These are phyloP conservation scores for Yarrowia deformans DNA, from an alignment of 805 yeast species.

Conservation along the genomic window DNA sequence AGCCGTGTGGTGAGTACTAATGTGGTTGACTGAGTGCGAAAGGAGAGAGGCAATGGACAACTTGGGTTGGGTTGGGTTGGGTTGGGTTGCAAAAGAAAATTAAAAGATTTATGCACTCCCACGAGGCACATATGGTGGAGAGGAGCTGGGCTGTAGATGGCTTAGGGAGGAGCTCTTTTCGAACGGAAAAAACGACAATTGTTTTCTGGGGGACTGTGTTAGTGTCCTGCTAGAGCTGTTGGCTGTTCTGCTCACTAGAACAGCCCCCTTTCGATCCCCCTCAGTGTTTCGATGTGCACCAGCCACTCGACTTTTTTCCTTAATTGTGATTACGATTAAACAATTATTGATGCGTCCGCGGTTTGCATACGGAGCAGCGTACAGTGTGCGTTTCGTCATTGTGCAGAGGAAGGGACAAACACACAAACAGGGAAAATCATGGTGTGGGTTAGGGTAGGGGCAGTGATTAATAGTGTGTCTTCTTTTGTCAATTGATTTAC, in stretches of 20 bases:
- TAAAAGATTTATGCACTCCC: neutral
- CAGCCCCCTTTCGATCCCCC: neutral
- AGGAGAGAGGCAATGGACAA: conserved; percentile 10
- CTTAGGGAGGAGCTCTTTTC: too few relatives aligned
- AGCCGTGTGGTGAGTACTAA: neutral
- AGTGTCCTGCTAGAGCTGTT: too few relatives aligned
- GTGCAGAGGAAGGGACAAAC: neutral
- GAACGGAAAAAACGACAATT: neutral
- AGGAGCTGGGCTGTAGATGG: neutral
- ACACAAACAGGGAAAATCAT: too few relatives aligned
- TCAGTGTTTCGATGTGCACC: neutral
- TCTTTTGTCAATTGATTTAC: too few relatives aligned
- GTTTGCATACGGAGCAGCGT: conserved; percentile 7
- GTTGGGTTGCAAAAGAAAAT: neutral
- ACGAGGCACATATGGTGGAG: neutral
- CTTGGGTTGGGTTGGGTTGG: neutral
- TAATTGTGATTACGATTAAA: neutral
- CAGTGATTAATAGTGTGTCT: neutral
- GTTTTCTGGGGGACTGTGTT: neutral
- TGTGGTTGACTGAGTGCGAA: conserved; percentile 1
- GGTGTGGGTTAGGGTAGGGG: neutral
- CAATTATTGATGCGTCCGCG: neutral
- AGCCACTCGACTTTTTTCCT: neutral
- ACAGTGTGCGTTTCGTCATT: neutral
- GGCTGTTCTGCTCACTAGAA: too few relatives aligned